Conservation (phyloP, 805 yeast genomes). For the Metschnikowia chrysomelidarum region DNA sequence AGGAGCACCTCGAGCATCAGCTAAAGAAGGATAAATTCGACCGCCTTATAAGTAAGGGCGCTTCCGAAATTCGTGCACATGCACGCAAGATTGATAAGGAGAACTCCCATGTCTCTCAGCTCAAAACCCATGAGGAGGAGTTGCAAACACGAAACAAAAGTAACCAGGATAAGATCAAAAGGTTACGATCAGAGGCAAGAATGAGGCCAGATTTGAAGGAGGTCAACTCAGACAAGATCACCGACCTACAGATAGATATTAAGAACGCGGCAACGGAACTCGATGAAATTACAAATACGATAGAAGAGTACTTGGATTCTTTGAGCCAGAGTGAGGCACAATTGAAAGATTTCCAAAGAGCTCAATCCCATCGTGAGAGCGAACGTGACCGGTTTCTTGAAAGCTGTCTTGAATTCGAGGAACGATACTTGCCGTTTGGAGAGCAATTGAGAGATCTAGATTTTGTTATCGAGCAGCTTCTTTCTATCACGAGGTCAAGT, state of each 20-base stretch:
- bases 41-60: conserved; percentile 11
- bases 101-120: conserved; percentile 6
- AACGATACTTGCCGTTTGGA: conserved; percentile 27
- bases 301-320: conserved; percentile 9
- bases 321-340: conserved; percentile 7
- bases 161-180: conserved; percentile 14
- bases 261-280: conserved; percentile 11
- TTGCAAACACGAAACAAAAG: conserved; percentile 3
- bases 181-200: conserved; percentile 6
- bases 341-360: conserved; percentile 10
- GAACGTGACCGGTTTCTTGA: conserved; percentile 15
- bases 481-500: conserved; percentile 62
- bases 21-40: conserved; percentile 11
- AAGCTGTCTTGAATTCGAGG: conserved; percentile 17
- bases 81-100: conserved; percentile 16
- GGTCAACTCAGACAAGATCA: conserved; percentile 3
- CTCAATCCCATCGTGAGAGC: conserved; percentile 14
- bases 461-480: conserved; percentile 71
- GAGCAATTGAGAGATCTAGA: conserved; percentile 59
- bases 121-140: conserved; percentile 9
- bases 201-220: conserved; percentile 5
- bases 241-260: conserved; percentile 10
- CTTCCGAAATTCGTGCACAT: conserved; percentile 11
- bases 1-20: conserved; percentile 9
- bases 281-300: conserved; percentile 6